phyloP scores from a whole-genome alignment of 257 asterid genomes.

The Lycium ferocissimum region DNA sequence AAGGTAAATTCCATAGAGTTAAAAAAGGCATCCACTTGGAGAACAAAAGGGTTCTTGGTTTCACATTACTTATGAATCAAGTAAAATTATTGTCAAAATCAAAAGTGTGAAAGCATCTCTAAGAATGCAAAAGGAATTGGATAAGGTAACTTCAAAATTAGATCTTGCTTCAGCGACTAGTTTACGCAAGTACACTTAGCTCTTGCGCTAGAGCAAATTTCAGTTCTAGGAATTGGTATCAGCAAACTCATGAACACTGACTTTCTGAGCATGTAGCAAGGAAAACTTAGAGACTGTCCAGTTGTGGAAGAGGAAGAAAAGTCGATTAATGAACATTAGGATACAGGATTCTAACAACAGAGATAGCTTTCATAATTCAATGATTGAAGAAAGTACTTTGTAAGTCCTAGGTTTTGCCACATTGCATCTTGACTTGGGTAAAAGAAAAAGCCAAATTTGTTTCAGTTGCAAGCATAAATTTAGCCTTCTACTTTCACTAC shows the following conservation, averaged over 20 bases:
- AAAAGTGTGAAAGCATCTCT: not conserved
- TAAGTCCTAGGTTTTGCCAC: not conserved
- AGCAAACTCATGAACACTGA: not conserved
- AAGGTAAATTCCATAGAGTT: not conserved
- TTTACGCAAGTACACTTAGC: not conserved
- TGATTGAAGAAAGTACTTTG: not conserved
- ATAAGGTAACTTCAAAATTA: constrained; percentile 3
- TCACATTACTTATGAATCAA: not conserved
- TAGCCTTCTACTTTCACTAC: not conserved
- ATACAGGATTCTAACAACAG: not conserved
- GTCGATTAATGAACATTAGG: not conserved
- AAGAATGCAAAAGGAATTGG: not conserved
- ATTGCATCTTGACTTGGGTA: not conserved
- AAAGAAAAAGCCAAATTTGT: not conserved
- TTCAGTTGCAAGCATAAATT: not conserved
- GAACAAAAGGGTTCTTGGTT: not conserved
- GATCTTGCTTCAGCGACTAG: not conserved
- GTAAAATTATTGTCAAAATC: not conserved
- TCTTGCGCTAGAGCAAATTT: not conserved
- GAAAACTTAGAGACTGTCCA: not conserved
- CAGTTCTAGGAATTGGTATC: not conserved
- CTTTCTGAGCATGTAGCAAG: not conserved
- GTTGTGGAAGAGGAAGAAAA: not conserved
- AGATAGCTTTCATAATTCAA: not conserved
- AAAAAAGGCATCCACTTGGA: not conserved